A percentile compares a stretch with the other conserved stretches of the same genome.
These are phyloP conservation scores for Vicia faba DNA, from an alignment of 306 rosid genomes.

Conservation along the genomic window DNA sequence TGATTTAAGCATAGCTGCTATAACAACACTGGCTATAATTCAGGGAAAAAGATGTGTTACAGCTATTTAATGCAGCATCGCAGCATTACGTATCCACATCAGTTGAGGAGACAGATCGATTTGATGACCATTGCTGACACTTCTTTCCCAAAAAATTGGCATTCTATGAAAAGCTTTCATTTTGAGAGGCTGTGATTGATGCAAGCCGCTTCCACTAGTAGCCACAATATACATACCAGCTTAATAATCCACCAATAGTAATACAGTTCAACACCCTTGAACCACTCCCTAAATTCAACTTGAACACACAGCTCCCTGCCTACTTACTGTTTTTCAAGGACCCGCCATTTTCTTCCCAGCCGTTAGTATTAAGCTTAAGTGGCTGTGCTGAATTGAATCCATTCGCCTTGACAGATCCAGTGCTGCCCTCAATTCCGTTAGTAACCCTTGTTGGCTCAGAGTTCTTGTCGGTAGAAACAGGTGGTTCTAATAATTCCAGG, in stretches of 20 bases:
- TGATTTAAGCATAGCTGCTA: background rate
- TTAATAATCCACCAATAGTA: constrained; percentile 40
- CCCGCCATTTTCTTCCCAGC: constrained; percentile 67
- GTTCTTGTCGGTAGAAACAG: constrained; percentile 27
- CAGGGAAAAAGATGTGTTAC: constrained; percentile 31
- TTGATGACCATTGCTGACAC: constrained; percentile 38
- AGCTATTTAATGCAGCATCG: constrained; percentile 38
- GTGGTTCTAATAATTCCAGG: constrained; percentile 53
- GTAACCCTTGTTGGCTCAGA: constrained; percentile 41
- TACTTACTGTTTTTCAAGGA: constrained; percentile 43
- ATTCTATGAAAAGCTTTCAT: constrained; percentile 37
- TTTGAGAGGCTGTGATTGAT: constrained; percentile 32
- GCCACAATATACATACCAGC: constrained; percentile 42
- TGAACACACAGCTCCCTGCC: constrained; percentile 42
- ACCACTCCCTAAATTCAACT: constrained; percentile 34
- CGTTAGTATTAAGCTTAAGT: constrained; percentile 31
- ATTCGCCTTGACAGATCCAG: constrained; percentile 60
- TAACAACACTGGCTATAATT: constrained; percentile 37
- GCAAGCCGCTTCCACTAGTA: constrained; percentile 39
- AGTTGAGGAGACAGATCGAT: constrained; percentile 31
- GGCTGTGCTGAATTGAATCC: constrained; percentile 53
- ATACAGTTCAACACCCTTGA: constrained; percentile 36
- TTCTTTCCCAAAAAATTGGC: constrained; percentile 46
- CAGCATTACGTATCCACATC: constrained; percentile 35
- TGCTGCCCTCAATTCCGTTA: constrained; percentile 45